These are phyloP conservation scores for Ceratocystis smalleyi DNA, from an alignment of 2,329 filamentous ascomycete genomes.

Conservation along the genomic window DNA sequence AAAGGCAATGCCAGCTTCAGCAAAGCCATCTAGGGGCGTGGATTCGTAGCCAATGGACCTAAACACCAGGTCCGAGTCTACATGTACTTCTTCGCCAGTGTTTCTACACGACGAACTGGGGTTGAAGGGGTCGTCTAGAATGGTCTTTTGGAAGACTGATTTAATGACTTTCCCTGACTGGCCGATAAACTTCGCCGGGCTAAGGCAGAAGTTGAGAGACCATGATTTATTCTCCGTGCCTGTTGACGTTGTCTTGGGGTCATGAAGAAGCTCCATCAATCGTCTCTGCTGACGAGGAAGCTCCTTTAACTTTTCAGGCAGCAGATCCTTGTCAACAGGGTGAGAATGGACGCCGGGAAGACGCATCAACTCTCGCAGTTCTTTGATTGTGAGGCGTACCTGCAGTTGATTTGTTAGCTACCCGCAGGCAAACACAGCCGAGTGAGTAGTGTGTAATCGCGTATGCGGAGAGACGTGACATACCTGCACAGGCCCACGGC, in stretches of 20 bases:
- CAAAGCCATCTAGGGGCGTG: slow-evolving; percentile 57
- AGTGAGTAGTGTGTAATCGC: neutral
- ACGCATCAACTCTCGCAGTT: slow-evolving; percentile 74
- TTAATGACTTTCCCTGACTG: slow-evolving; percentile 40
- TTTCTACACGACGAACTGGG: slow-evolving; percentile 32
- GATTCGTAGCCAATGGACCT: slow-evolving; percentile 93
- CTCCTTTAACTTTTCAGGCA: slow-evolving; percentile 51
- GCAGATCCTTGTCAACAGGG: slow-evolving; percentile 47
- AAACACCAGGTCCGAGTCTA: slow-evolving; percentile 63
- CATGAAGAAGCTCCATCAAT: slow-evolving; percentile 62
- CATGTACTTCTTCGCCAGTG: slow-evolving; percentile 34
- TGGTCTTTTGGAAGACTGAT: slow-evolving; percentile 51
- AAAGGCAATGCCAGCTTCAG: slow-evolving; percentile 61
- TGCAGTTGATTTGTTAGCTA: slow-evolving; percentile 24
- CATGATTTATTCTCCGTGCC: slow-evolving; percentile 48
- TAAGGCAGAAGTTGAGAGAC: slow-evolving; percentile 75
- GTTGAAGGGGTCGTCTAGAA: slow-evolving; percentile 40
- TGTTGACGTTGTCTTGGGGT: slow-evolving; percentile 38
- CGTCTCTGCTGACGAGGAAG: slow-evolving; percentile 62
- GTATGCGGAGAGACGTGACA: slow-evolving; percentile 21
- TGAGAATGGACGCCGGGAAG: slow-evolving; percentile 57
- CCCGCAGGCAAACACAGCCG: neutral
- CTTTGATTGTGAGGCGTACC: slow-evolving; percentile 92
- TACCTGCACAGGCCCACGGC: slow-evolving; percentile 73
- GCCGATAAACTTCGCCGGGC: slow-evolving; percentile 53